Evolutionary conservation across 768 basidiomycete species (phyloP).

Genomic region (Pulveroboletus sp.): DNA sequence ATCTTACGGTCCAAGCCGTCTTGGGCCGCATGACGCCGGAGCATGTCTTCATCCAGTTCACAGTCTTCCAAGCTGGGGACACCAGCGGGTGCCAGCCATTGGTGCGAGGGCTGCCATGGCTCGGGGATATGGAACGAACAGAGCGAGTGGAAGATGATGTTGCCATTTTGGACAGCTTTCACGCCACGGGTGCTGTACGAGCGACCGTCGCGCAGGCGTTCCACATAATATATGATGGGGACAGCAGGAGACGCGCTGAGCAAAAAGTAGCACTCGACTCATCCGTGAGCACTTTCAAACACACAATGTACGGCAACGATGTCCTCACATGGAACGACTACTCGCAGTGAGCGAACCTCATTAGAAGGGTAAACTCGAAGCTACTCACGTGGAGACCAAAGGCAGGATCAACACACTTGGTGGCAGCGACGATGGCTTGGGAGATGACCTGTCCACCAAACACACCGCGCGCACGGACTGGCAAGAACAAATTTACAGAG

Average conservation of each 20-base stretch:
- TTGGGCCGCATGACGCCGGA: constrained; percentile 24
- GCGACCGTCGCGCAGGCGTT: constrained; percentile 68
- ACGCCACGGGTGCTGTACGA: constrained; percentile 69
- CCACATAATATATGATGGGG: constrained; percentile 78
- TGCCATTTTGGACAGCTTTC: constrained; percentile 56
- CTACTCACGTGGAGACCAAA: constrained; percentile 70
- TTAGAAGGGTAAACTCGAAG: not conserved
- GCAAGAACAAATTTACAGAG: constrained; percentile 71
- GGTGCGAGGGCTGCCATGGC: constrained; percentile 66
- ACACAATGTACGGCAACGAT: not conserved
- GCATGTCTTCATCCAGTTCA: constrained; percentile 50
- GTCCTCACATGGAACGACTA: constrained; percentile 70
- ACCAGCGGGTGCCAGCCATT: constrained; percentile 65
- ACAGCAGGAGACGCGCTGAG: constrained; percentile 68
- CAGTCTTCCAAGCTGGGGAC: constrained; percentile 58
- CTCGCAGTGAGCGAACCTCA: not conserved
- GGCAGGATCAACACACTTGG: constrained; percentile 63
- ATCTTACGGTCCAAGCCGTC: constrained; percentile 33
- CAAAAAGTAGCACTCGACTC: constrained; percentile 76
- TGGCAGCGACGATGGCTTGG: constrained; percentile 80
- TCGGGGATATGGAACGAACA: constrained; percentile 86
- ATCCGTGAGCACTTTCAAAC: constrained; percentile 6
- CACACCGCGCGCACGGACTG: constrained; percentile 62
- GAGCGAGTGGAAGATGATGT: constrained; percentile 57
- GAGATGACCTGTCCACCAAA: constrained; percentile 92